Percentiles rank a stretch among this genome's conserved stretches.
phyloP scores from a whole-genome alignment of 2,329 filamentous ascomycete species.

The Thermomyces lanuginosus region DNA sequence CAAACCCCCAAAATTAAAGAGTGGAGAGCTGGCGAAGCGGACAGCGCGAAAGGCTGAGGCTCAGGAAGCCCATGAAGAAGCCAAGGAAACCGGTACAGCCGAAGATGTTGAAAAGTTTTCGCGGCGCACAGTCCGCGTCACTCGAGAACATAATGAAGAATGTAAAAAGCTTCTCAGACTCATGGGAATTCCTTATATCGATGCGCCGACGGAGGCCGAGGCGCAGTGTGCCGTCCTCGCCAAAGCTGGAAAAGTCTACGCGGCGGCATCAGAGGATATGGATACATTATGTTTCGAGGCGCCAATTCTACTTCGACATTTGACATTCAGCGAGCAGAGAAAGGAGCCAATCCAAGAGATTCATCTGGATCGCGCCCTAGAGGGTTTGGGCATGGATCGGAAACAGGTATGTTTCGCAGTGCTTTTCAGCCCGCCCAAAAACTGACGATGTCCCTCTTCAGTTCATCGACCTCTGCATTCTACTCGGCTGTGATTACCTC shows the following conservation, averaged over 20 bases:
- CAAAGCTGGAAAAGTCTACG: constrained; percentile 84
- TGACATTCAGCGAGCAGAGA: constrained; percentile 92
- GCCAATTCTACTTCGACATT: constrained; percentile 75
- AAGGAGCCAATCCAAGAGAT: constrained; percentile 98
- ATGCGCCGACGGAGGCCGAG: constrained; percentile 92
- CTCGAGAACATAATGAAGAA: constrained; percentile 90
- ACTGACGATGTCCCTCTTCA: constrained; percentile 21
- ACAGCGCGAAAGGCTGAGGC: constrained; percentile 92
- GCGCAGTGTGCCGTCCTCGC: constrained; percentile 88
- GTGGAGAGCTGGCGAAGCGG: constrained; percentile 87
- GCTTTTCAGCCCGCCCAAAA: background rate
- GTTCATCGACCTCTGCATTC: constrained; percentile 96
- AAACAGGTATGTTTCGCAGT: constrained; percentile 45
- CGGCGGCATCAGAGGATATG: constrained; percentile 96
- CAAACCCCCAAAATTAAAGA: constrained; percentile 91
- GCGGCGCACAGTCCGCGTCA: constrained; percentile 78
- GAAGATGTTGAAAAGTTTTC: constrained; percentile 98
- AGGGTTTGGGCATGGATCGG: constrained; percentile 74
- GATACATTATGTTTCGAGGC: constrained; percentile 92
- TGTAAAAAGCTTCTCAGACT: constrained; percentile 80
- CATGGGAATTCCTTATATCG: constrained; percentile 91
- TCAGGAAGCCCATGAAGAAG: constrained; percentile 76
- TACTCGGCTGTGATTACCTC: constrained; percentile 94
- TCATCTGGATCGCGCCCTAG: constrained; percentile 67
- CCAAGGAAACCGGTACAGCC: constrained; percentile 90